A percentile compares a stretch with the other conserved stretches of the same genome.
phyloP scores from a whole-genome alignment of 495 filamentous ascomycete genomes.

The Hamigera avellanea region DNA sequence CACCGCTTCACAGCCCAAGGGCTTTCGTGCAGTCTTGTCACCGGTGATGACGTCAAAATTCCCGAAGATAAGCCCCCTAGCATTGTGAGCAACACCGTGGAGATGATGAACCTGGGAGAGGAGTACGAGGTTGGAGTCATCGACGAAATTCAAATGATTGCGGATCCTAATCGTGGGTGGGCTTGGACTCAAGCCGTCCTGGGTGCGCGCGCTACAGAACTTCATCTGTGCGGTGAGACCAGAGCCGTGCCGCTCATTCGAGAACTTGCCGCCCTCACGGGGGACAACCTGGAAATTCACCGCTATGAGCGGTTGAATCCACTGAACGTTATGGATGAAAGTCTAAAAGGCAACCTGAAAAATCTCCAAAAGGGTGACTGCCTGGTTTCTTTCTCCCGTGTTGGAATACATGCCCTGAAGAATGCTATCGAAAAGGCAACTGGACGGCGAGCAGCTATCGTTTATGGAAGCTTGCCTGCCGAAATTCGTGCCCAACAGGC shows the following conservation, averaged over 20 bases:
- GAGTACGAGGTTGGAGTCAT: constrained; percentile 84
- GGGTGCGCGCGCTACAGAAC: constrained; percentile 71
- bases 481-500: constrained; percentile 90
- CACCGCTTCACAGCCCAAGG: constrained; percentile 67
- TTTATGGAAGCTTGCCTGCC: constrained; percentile 87
- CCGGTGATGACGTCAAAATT: constrained; percentile 74
- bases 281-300: constrained; percentile 73
- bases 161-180: constrained; percentile 70
- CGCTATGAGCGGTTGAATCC: constrained; percentile 74
- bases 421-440: constrained; percentile 63
- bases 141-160: constrained; percentile 98
- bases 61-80: constrained; percentile 33
- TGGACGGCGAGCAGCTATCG: constrained; percentile 70
- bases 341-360: constrained; percentile 47
- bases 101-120: constrained; percentile 74
- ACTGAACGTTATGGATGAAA: constrained; percentile 49
- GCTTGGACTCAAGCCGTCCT: constrained; percentile 94
- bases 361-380: constrained; percentile 83
- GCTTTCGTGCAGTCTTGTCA: constrained; percentile 66
- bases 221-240: constrained; percentile 91
- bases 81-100: constrained; percentile 83
- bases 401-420: constrained; percentile 74
- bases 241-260: constrained; percentile 69
- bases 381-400: constrained; percentile 70
- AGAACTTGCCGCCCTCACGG: constrained; percentile 65